A percentile compares a stretch with the other conserved stretches of the same genome.
Conservation (phyloP, 257 asterid genomes). For the Solanum medicagineum region DNA sequence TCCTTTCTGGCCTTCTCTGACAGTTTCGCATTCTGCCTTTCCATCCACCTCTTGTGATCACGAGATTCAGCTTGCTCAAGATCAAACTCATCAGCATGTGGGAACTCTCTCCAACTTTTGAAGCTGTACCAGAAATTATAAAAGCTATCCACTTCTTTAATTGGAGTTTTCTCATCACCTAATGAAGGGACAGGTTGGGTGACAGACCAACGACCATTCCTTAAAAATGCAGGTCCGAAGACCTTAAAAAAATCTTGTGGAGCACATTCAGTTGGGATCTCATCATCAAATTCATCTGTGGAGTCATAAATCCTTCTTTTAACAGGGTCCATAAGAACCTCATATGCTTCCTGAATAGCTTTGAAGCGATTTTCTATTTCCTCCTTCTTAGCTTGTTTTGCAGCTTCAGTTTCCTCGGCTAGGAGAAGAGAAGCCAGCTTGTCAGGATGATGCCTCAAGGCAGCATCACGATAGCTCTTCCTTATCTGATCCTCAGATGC, state of each 20-base stretch:
- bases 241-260: conserved; percentile 92
- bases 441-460: conserved; percentile 90
- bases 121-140: conserved; percentile 85
- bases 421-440: conserved; percentile 84
- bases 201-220: conserved; percentile 98
- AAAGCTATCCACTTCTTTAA: conserved; percentile 67
- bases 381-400: conserved; percentile 80
- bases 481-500: conserved; percentile 94
- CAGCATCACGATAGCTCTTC: conserved; percentile 86
- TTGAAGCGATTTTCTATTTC: conserved; percentile 87
- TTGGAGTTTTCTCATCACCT: conserved; percentile 62
- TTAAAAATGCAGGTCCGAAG: conserved; percentile 88
- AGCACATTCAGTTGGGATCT: conserved; percentile 67
- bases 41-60: conserved; percentile 97
- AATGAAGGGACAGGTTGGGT: conserved; percentile 52
- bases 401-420: conserved; percentile 76
- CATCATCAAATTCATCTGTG: conserved; percentile 97
- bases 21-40: conserved; percentile 86
- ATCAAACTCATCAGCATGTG: conserved; percentile 94
- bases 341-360: conserved; percentile 90
- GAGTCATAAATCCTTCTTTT: conserved; percentile 93
- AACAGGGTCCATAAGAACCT: conserved; percentile 75
- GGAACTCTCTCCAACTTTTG: conserved; percentile 97
- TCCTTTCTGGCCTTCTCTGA: conserved; percentile 94
- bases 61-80: conserved; percentile 92